phyloP scores from a whole-genome alignment of 306 rosid genomes.

The Vigna radiata region DNA sequence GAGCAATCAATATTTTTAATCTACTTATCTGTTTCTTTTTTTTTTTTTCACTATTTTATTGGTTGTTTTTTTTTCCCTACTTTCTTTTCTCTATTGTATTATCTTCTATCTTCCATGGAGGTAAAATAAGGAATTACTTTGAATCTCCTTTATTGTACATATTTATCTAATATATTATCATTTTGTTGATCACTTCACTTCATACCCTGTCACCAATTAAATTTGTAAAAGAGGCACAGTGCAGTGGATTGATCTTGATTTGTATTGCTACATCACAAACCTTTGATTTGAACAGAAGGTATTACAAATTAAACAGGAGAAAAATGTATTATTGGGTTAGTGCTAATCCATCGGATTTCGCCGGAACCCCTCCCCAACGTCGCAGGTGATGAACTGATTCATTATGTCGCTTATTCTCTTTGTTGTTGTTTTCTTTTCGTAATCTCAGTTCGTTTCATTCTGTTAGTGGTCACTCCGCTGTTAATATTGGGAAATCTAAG shows the following conservation, averaged over 20 bases:
- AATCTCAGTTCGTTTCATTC: neutral
- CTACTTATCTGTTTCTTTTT: no score
- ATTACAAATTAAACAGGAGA: neutral
- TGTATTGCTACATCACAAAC: neutral
- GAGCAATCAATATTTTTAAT: no score
- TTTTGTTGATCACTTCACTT: neutral
- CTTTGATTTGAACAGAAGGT: conserved; percentile 15
- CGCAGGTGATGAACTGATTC: conserved; percentile 60
- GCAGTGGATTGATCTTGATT: conserved; percentile 2
- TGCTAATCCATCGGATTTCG: conserved; percentile 77
- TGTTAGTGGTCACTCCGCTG: conserved; percentile 90
- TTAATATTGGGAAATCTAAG: conserved; percentile 86
- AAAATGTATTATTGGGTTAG: conserved; percentile 91
- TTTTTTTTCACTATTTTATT: no score
- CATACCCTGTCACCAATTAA: neutral
- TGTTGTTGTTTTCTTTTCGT: neutral
- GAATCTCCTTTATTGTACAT: no score
- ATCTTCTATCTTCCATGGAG: no score
- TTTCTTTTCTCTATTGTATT: no score
- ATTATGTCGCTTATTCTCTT: neutral
- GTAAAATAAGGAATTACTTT: no score
- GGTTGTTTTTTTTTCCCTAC: no score
- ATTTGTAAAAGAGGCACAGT: neutral
- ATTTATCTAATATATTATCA: neutral
- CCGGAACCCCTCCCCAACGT: conserved; percentile 80